A percentile compares a stretch with the other conserved stretches of the same genome.
Conservation (phyloP, 495 filamentous ascomycete genomes). For the Durotheca rogersii region DNA sequence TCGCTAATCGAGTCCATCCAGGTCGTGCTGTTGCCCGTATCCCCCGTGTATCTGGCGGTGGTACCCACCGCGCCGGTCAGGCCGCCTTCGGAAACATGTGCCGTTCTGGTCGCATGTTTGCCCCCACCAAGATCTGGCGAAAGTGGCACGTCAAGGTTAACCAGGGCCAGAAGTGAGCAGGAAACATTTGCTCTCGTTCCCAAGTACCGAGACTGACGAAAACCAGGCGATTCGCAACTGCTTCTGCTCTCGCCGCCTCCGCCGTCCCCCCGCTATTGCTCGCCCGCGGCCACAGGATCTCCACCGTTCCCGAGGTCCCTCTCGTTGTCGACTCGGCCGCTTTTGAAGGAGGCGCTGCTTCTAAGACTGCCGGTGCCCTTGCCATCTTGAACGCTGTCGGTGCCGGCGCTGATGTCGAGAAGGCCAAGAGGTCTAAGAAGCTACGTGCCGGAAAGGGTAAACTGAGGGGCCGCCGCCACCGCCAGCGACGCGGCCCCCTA, state of each 20-base stretch:
- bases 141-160: conserved; percentile 99
- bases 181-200: not conserved
- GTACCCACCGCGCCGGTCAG: conserved; percentile 99
- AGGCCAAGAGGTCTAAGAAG: conserved; percentile 92
- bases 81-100: conserved; percentile 99
- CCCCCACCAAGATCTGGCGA: conserved; percentile 98
- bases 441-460: conserved; percentile 97
- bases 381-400: conserved; percentile 84
- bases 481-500: conserved; percentile 94
- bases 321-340: conserved; percentile 89
- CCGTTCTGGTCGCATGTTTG: conserved; percentile 99
- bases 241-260: conserved; percentile 94
- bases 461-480: conserved; percentile 88
- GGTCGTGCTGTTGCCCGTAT: conserved; percentile 99
- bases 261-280: conserved; percentile 90
- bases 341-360: conserved; percentile 72
- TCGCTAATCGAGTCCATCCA: conserved; percentile 46
- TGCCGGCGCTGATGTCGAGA: conserved; percentile 84
- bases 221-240: conserved; percentile 92
- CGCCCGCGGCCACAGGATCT: conserved; percentile 94
- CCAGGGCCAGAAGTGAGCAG: conserved; percentile 83
- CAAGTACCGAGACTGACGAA: conserved; percentile 16
- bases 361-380: conserved; percentile 87
- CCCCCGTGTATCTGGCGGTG: conserved; percentile 99
- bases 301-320: conserved; percentile 89